Conservation (phyloP, 176 grass and related monocot species). For the Aegilops longissima region DNA sequence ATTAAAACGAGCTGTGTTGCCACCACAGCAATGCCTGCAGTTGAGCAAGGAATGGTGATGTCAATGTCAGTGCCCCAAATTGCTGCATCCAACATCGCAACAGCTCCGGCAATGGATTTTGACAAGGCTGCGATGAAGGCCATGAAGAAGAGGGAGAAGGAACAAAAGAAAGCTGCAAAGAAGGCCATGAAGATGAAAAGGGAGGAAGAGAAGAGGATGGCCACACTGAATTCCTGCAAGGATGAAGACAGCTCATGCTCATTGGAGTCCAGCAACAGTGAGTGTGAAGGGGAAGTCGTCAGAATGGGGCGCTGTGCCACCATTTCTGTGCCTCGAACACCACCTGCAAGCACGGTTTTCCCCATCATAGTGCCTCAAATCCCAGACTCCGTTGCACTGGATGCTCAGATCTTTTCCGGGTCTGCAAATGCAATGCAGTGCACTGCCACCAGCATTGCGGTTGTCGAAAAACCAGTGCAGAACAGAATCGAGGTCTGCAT, state of each 20-base stretch:
- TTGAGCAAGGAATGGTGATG: neutral
- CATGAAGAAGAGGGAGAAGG: conserved; percentile 59
- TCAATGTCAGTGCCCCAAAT: neutral
- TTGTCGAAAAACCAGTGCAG: neutral
- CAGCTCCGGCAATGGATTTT: neutral
- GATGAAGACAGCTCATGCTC: conserved; percentile 56
- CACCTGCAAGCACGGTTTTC: neutral
- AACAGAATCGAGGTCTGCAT: conserved; percentile 75
- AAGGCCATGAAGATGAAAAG: conserved; percentile 49
- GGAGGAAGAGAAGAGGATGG: conserved; percentile 40
- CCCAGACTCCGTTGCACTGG: neutral
- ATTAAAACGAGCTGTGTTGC: conserved; percentile 3
- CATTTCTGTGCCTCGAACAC: neutral
- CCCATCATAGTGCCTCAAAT: conserved; percentile 37
- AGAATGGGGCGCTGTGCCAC: conserved; percentile 39
- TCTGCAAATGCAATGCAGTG: neutral
- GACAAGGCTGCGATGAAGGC: conserved; percentile 42
- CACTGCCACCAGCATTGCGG: neutral
- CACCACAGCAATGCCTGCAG: neutral
- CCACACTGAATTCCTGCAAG: conserved; percentile 17
- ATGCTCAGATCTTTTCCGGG: neutral
- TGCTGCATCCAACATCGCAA: neutral
- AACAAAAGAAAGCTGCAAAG: conserved; percentile 58
- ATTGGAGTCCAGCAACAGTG: conserved; percentile 55
- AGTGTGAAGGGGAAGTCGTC: conserved; percentile 28